Evolutionary conservation across 352 stramenopile genomes (phyloP).

Genomic region (Phytopythium mirpurense): DNA sequence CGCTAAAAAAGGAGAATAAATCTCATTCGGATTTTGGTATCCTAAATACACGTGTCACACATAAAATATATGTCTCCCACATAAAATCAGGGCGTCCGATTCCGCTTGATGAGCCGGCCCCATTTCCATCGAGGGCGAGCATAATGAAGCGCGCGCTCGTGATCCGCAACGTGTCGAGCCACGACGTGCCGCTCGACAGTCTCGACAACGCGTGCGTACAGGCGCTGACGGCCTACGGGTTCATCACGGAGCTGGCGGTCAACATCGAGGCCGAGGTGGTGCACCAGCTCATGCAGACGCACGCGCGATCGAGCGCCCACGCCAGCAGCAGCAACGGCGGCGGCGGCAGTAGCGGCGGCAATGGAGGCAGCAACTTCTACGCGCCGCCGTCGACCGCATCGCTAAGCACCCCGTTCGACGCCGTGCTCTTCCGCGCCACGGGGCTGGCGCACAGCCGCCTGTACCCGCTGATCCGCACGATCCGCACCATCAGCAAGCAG

Average conservation of each 20-base stretch:
- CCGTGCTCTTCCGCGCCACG: slow-evolving; percentile 57
- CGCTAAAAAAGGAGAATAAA: not conserved
- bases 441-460: slow-evolving; percentile 47
- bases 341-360: too few species aligned
- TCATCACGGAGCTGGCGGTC: slow-evolving; percentile 67
- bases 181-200: slow-evolving; percentile 65
- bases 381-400: not conserved
- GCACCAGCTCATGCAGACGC: slow-evolving; percentile 52
- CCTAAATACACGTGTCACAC: not conserved
- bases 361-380: too few species aligned
- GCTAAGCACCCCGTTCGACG: slow-evolving; percentile 43
- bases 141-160: slow-evolving; percentile 74
- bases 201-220: slow-evolving; percentile 77
- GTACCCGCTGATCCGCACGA: slow-evolving; percentile 44
- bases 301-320: slow-evolving; percentile 19
- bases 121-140: too few species aligned
- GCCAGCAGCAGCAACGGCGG: not conserved
- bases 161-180: slow-evolving; percentile 69
- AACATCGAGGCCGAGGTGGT: slow-evolving; percentile 49
- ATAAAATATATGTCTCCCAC: not conserved
- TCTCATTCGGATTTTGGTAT: not conserved
- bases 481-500: slow-evolving; percentile 73
- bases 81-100: not conserved
- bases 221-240: slow-evolving; percentile 57
- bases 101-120: too few species aligned